These are phyloP conservation scores for Malus hybrid DNA, from an alignment of 331 rosid genomes.

Conservation along the genomic window DNA sequence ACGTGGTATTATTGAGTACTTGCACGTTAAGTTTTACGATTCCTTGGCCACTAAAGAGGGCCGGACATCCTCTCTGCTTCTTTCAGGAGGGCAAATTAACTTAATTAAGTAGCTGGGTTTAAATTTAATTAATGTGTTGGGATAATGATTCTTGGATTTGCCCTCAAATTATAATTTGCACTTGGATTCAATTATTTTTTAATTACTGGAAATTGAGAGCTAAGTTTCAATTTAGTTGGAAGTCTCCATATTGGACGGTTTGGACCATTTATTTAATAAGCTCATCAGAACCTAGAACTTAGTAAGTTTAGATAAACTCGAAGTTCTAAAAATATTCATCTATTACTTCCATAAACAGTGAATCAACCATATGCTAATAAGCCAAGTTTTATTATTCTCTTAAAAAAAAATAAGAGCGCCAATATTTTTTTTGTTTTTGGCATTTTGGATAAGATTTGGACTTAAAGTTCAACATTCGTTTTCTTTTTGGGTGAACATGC, in stretches of 20 bases:
- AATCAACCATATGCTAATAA: no score
- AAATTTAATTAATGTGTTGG: slow-evolving; percentile 16
- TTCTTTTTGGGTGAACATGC: background rate
- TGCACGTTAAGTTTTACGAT: background rate
- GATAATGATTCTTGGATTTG: slow-evolving; percentile 9
- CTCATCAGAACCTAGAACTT: background rate
- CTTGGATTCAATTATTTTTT: background rate
- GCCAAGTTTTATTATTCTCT: background rate
- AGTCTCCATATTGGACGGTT: slow-evolving; percentile 14
- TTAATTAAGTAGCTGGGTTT: background rate
- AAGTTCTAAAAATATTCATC: background rate
- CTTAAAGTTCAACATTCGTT: background rate
- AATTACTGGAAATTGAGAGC: background rate
- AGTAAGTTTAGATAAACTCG: background rate
- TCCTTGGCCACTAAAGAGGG: background rate
- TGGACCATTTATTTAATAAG: background rate
- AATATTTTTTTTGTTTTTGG: background rate
- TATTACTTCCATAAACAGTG: no score
- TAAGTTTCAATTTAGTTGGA: background rate
- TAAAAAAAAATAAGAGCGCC: background rate
- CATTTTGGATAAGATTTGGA: background rate
- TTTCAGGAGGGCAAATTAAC: background rate
- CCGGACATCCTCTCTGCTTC: slow-evolving; percentile 1
- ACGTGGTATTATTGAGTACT: slow-evolving; percentile 32
- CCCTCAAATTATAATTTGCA: background rate